These are phyloP conservation scores for Sporothrix sp. DNA, from an alignment of 2,329 filamentous ascomycete genomes.

Conservation along the genomic window DNA sequence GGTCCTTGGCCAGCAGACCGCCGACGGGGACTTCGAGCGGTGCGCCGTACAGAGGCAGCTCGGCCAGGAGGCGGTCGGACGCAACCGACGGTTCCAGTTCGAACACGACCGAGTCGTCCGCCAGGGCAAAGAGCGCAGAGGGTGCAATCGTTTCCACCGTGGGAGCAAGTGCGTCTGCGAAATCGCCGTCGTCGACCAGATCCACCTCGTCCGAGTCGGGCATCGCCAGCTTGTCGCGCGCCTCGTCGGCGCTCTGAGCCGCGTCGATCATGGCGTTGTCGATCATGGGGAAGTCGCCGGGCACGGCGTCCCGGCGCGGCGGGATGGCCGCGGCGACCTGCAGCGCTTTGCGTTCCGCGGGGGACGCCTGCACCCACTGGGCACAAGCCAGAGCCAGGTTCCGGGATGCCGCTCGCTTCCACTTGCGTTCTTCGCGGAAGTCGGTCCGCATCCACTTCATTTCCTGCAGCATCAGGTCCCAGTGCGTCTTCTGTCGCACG, in stretches of 20 bases:
- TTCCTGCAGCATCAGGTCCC: constrained; percentile 79
- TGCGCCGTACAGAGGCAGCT: constrained; percentile 70
- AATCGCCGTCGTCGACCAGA: constrained; percentile 29
- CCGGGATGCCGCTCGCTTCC: constrained; percentile 75
- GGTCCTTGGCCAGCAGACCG: constrained; percentile 47
- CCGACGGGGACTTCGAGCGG: constrained; percentile 49
- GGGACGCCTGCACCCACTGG: constrained; percentile 61
- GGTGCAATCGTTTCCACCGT: constrained; percentile 48
- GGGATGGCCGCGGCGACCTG: constrained; percentile 54
- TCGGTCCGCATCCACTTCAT: constrained; percentile 98
- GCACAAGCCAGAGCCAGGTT: constrained; percentile 76
- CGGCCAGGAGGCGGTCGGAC: constrained; percentile 66
- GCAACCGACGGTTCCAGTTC: constrained; percentile 63
- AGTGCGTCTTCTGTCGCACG: constrained; percentile 63
- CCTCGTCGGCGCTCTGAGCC: constrained; percentile 4
- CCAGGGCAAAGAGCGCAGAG: constrained; percentile 73
- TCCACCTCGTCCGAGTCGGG: constrained; percentile 34
- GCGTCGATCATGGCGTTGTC: constrained; percentile 18
- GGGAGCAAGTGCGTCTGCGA: constrained; percentile 21
- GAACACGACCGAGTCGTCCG: constrained; percentile 73
- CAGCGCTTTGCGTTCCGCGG: constrained; percentile 54
- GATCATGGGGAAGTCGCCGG: constrained; percentile 15
- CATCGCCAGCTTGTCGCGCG: constrained; percentile 28
- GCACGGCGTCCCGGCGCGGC: constrained; percentile 20
- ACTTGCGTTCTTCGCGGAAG: constrained; percentile 86